These are phyloP conservation scores for Emmonsiellopsis sp. DNA, from an alignment of 2,329 filamentous ascomycete genomes.

Conservation along the genomic window DNA sequence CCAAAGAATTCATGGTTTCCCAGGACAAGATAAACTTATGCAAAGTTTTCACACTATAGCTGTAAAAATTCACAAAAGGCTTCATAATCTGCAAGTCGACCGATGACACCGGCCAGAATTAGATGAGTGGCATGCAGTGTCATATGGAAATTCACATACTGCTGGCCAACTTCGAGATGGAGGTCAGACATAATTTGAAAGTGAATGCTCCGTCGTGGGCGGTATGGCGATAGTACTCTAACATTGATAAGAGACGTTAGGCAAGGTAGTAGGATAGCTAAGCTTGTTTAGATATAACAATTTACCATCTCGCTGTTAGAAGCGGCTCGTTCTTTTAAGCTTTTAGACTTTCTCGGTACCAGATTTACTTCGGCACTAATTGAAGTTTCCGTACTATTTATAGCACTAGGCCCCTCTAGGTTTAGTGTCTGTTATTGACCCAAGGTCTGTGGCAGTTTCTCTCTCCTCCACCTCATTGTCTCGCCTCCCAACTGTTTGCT, in stretches of 20 bases:
- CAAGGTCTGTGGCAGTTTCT: neutral
- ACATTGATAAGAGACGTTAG: slow-evolving; percentile 15
- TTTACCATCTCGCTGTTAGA: neutral
- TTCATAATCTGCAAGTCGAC: slow-evolving; percentile 19
- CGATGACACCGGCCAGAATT: slow-evolving; percentile 25
- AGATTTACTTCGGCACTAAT: too few species aligned
- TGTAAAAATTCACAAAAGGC: slow-evolving; percentile 17
- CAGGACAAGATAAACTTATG: slow-evolving; percentile 21
- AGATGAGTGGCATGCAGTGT: slow-evolving; percentile 12
- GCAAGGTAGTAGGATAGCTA: neutral
- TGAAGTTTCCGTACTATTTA: neutral
- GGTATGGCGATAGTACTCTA: neutral
- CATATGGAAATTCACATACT: slow-evolving; percentile 16
- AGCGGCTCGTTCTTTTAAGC: too few species aligned
- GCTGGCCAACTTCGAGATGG: slow-evolving; percentile 17
- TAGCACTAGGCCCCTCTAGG: neutral
- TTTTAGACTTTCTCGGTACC: too few species aligned
- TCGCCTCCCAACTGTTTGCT: neutral
- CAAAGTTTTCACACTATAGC: slow-evolving; percentile 16
- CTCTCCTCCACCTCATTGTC: neutral
- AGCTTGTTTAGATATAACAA: neutral
- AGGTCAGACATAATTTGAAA: slow-evolving; percentile 21
- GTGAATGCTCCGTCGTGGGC: neutral
- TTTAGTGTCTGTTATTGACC: too few species aligned
- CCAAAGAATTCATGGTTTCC: slow-evolving; percentile 33